Evolutionary conservation across 305 asterid genomes (phyloP).

Genomic region (Salvia sclarea): DNA sequence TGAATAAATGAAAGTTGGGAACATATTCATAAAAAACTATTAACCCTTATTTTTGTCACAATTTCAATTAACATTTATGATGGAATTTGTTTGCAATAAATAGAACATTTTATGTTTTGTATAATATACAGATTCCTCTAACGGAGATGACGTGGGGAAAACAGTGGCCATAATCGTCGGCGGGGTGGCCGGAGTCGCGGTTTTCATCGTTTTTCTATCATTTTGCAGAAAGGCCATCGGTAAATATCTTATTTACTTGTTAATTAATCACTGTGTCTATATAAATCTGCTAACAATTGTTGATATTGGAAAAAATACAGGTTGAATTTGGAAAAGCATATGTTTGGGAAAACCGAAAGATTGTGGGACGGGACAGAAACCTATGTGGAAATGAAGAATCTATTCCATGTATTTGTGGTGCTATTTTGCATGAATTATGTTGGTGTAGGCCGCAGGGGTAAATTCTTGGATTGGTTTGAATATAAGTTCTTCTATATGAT

Average conservation of each 20-base stretch:
- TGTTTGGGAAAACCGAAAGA: background rate
- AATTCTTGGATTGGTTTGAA: background rate
- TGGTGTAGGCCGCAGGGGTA: background rate
- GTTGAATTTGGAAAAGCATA: slow-evolving; percentile 17
- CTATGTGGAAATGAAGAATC: background rate
- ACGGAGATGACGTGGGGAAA: slow-evolving; percentile 62
- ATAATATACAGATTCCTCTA: slow-evolving; percentile 45
- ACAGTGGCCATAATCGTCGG: slow-evolving; percentile 83
- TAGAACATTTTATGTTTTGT: background rate
- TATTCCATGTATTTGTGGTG: background rate
- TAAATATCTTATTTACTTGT: slow-evolving; percentile 22
- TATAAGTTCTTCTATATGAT: too few species aligned
- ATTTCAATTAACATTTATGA: too few species aligned
- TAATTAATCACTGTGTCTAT: too few species aligned
- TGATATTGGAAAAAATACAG: background rate
- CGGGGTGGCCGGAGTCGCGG: slow-evolving; percentile 60
- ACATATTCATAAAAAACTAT: too few species aligned
- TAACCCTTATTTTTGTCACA: too few species aligned
- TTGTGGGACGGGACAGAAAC: background rate
- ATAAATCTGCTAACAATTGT: background rate
- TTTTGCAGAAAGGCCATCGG: slow-evolving; percentile 59
- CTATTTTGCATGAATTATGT: background rate
- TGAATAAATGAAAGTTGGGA: too few species aligned
- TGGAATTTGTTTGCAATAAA: background rate
- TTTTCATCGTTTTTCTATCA: slow-evolving; percentile 66